Conservation (phyloP, 257 asterid genomes). For the Apocynum venetum region DNA sequence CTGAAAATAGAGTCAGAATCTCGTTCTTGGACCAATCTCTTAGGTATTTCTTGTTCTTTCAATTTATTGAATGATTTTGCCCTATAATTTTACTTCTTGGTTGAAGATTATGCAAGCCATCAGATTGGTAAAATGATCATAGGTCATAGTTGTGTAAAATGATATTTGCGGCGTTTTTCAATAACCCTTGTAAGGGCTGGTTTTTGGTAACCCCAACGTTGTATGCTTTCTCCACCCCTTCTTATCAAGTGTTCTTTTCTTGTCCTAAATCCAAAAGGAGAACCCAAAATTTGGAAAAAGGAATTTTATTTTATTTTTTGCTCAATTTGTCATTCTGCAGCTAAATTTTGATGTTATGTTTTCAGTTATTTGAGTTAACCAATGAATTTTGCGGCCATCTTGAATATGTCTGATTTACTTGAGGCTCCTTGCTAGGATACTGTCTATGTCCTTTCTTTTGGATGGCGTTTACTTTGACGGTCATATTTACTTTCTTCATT, state of each 20-base stretch:
- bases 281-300: not conserved
- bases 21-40: constrained; percentile 38
- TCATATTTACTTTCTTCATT: too few relatives aligned
- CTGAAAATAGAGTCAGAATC: constrained; percentile 30
- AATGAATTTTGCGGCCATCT: not conserved
- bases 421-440: not conserved
- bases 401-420: too few relatives aligned
- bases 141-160: not conserved
- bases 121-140: not conserved
- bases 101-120: not conserved
- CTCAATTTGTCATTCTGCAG: not conserved
- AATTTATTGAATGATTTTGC: not conserved
- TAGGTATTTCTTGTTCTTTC: constrained; percentile 21
- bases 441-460: not conserved
- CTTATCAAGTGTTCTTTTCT: not conserved
- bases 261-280: not conserved
- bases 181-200: not conserved
- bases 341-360: not conserved
- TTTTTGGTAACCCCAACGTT: not conserved
- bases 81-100: not conserved
- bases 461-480: too few relatives aligned
- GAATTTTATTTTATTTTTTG: not conserved
- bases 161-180: not conserved
- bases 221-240: not conserved
- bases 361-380: not conserved